These are phyloP conservation scores for Schwanniomyces sp. DNA, from an alignment of 805 yeast genomes.

Conservation along the genomic window DNA sequence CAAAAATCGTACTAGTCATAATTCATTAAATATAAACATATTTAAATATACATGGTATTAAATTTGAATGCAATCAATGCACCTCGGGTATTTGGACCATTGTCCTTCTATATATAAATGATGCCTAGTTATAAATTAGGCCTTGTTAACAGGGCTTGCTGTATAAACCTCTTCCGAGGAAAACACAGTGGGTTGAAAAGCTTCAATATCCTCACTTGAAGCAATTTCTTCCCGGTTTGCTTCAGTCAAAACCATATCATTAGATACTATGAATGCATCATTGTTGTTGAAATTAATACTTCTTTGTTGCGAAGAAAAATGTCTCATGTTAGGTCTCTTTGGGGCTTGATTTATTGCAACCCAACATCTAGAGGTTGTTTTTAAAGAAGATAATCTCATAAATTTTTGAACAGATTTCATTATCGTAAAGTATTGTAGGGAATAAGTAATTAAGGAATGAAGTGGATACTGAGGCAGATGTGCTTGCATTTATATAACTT, in stretches of 20 bases:
- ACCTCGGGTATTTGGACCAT: not conserved
- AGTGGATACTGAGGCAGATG: not conserved
- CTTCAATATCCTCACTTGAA: conserved; percentile 12
- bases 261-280: conserved; percentile 31
- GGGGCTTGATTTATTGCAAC: conserved; percentile 26
- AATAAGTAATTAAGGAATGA: not conserved
- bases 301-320: conserved; percentile 37
- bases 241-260: conserved; percentile 28
- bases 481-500: not conserved
- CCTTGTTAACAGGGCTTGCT: conserved; percentile 43
- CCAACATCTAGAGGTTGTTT: conserved; percentile 47
- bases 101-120: not conserved
- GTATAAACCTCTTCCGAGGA: conserved; percentile 44
- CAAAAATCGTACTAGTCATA: not conserved
- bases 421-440: not conserved
- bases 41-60: not conserved
- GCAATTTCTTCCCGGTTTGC: conserved; percentile 10
- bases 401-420: conserved; percentile 28
- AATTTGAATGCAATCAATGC: not conserved
- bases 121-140: not conserved
- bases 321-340: conserved; percentile 15
- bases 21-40: not conserved
- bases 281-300: conserved; percentile 33
- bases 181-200: conserved; percentile 39
- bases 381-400: conserved; percentile 33